Base-by-base conservation (phyloP, 306 rosid genomes). In the Corylus avellana region DNA sequence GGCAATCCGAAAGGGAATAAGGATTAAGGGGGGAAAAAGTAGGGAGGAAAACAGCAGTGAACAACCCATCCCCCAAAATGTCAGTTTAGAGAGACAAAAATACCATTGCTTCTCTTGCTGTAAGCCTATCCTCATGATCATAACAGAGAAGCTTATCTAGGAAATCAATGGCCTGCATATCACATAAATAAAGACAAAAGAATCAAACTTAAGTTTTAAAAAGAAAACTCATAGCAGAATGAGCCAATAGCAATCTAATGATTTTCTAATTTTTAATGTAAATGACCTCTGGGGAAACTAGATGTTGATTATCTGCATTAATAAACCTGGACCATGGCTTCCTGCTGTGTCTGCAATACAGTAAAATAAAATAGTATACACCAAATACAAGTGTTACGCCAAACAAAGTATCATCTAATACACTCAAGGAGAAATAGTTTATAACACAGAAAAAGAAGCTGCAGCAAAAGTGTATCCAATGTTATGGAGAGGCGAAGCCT, bases 21-120 rank as follows among this genome's bases (percentile, higher is more conserved):
- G 37, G 14, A 22, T 59, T 25, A 55, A 56, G 5, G 1, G 37
- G 32, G 25, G 9, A 22, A 25, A 3, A 22, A 4, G 27, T 5
- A 18, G 66, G 7, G 16, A 25, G 7, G 64, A 3, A 58, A 48
- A 48, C 51, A 48, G 14, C 66, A 25, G 37, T 18, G 22, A 54
- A 54, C 22, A 13, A 16, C 22, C 59, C 17, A 9, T 49, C 53
- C 17, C 64, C 17, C 66, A 39, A 12, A 67, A 47, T 12, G 27
- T 35, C 12, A 37, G 11, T 8, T 7, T 35, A 18, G 37, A 16
- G 20, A 67, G 72, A 42, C 0, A 68, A 3, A 32, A 4, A 68
- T 91, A 93, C 98, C 98, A 93, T 96, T 69, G 99, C 98, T 88
- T 96, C 99, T 88, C 84, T 90, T 59, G 98, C 99, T 29, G 98